Base-by-base conservation (phyloP, 2,329 filamentous ascomycete species). In the Davidsoniella neocaledoniae region DNA sequence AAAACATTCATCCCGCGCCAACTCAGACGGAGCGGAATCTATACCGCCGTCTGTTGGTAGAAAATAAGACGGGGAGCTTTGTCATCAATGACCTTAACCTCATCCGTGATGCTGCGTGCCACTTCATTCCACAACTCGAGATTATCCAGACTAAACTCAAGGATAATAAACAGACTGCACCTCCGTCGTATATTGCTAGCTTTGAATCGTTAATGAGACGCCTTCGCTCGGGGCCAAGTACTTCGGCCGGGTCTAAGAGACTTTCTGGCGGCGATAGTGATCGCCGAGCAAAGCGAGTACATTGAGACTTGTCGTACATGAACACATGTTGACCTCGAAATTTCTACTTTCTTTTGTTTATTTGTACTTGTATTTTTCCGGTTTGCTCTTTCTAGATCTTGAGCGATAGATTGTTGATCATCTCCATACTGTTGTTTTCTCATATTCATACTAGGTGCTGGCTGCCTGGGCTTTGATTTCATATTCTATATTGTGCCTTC, bases 11-110 rank as follows among this genome's bases (percentile, higher is more conserved):
- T 25, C 54, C 57, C 0, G 57, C 58, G 2, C 49, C 56, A 1
- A 57, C 55, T 1, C 59, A 58, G 1, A 49, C 54, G 1, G 63
- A 68, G 29, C 63, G 66, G 4, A 72, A 73, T 52, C 62, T 76
- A 7, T 76, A 72, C 58, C 57, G 63, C 40, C 61, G 63, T 14
- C 66, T 76, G 23, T 62, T 76, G 1, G 70, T 72, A 7, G 66
- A 67, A 40, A 56, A 57, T 6, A 66, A 69, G 46, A 55, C 57
- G 4, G 61, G 63, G 55, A 45, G 38, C 5, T 76, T 76, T 54
- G 62, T 71, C 38, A 56, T 74, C 33, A 65, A 63, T 36, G 63
- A 67, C 6, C 62, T 77, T 3, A 59, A 58, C 14, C 58, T 66
- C 19, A 60, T 73, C 1, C 68, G 65, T 1, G 68, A 70, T 43